Base-by-base conservation (phyloP, 257 asterid species). In the Lavandula angustifolia region DNA sequence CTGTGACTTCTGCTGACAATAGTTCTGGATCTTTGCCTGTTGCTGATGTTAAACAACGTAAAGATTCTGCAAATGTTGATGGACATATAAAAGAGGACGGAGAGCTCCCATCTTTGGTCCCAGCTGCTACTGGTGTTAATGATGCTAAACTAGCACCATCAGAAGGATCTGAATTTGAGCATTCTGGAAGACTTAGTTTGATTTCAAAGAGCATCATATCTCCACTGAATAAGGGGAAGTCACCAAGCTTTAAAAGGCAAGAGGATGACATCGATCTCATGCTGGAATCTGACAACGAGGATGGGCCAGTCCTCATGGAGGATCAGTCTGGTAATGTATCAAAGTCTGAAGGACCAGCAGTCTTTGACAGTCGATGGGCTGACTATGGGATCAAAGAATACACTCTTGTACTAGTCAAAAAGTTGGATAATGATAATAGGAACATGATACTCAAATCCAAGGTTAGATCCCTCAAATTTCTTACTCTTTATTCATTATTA, bases 231-330 rank as follows among this genome's bases (percentile, higher is more conserved):
- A 81, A 66, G 72, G 92, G 87, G 64, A 94, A 90, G 76, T 84
- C 85, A 4, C 82, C 83, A 12, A 86, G 86, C 74, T 83, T 84
- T 69, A 94, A 76, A 74, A 90, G 73, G 69, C 78, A 60, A 9
- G 92, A 83, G 66, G 96, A 90, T 32, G 96, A 87, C 51, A 38
- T 77, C 65, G 92, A 90, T 78, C 87, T 90, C 73, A 76, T 94
- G 62, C 76, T 89, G 77, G 95, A 89, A 57, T 94, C 88, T 69
- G 99, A 94, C 12, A 76, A 60, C 51, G 99, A 92, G 72, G 95
- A 90, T 47, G 96, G 90, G 74, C 84, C 84, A 33, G 76, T 67
- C 16, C 81, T 67, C 64, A 75, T 68, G 68, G 94, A 78, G 74
- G 89, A 79, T 67, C 84, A 74, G 51, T 58, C 78, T 51, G 89